Percentiles rank a stretch among this genome's conserved stretches.
These are phyloP conservation scores for Mastigamoeba balamuthi DNA, from an alignment of 78 protist species.

Conservation along the genomic window DNA sequence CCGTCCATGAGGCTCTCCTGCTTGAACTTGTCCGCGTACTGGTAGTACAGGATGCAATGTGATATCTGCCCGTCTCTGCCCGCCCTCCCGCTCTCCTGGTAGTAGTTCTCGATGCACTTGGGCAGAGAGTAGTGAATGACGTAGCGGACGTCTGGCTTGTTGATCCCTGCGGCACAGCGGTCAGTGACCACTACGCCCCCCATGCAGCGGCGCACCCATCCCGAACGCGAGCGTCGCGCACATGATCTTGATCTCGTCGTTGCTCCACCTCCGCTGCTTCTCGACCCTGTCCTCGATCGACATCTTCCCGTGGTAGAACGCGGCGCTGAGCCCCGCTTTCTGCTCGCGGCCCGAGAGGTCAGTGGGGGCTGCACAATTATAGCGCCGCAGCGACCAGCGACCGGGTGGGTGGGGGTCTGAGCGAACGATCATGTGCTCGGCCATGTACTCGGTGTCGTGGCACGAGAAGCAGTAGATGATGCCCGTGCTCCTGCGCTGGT, in stretches of 20 bases:
- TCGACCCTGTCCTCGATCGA: conserved; percentile 13
- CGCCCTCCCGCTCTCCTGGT: conserved; percentile 89
- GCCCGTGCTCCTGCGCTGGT: conserved; percentile 60
- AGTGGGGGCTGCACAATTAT: too few species aligned
- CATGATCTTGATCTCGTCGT: conserved; percentile 61
- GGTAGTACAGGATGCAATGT: conserved; percentile 58
- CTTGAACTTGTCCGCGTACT: conserved; percentile 38
- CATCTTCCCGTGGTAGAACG: conserved; percentile 77
- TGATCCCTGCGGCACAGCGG: conserved; percentile 56
- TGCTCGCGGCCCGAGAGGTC: not conserved
- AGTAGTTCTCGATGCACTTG: conserved; percentile 93
- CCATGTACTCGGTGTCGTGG: conserved; percentile 56
- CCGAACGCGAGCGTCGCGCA: conserved; percentile 98
- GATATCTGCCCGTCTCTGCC: conserved; percentile 83
- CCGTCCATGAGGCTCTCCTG: too few species aligned
- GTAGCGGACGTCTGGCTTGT: conserved; percentile 92
- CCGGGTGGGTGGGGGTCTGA: not conserved
- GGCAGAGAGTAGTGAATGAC: conserved; percentile 95
- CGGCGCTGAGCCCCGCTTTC: conserved; percentile 25
- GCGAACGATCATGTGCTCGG: not conserved
- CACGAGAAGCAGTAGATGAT: conserved; percentile 85
- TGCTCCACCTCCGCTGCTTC: conserved; percentile 66
- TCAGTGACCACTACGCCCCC: not conserved
- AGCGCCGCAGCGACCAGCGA: too few species aligned
- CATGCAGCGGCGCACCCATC: conserved; percentile 80